Percentiles rank a stretch among this genome's conserved stretches.
Evolutionary conservation across 2,329 filamentous ascomycete genomes (phyloP).

Genomic region (Aspergillus bombycis): DNA sequence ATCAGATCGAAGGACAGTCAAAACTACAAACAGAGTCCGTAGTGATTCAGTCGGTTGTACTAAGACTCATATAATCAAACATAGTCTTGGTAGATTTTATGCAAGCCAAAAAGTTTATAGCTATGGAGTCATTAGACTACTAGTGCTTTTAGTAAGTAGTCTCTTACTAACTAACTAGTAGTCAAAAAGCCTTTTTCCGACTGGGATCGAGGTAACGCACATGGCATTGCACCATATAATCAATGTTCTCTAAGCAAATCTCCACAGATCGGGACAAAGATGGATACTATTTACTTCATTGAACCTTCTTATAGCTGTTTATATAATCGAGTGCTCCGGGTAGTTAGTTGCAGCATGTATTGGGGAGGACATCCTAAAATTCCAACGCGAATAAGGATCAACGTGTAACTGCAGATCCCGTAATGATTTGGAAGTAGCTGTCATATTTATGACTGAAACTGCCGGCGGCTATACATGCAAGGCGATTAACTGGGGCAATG

Average conservation of each 20-base stretch:
- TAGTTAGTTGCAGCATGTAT: not conserved
- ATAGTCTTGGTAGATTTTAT: not conserved
- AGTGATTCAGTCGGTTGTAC: not conserved
- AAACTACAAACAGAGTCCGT: not conserved
- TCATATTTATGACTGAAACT: not conserved
- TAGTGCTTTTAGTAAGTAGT: not conserved
- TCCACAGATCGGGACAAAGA: not conserved
- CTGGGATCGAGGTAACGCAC: not conserved
- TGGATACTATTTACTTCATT: not conserved
- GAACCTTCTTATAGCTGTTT: not conserved
- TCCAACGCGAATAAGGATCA: not conserved
- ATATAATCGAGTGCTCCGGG: not conserved
- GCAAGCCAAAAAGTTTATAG: not conserved
- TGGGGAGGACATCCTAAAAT: not conserved
- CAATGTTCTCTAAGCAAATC: too few species aligned
- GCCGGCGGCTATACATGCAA: not conserved
- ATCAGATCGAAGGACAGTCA: not conserved
- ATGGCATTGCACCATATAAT: too few species aligned
- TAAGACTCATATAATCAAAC: too few species aligned
- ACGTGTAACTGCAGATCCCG: not conserved
- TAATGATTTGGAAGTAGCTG: not conserved
- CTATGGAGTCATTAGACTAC: not conserved
- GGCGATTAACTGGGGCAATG: not conserved
- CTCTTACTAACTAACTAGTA: not conserved
- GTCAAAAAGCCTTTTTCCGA: not conserved